A percentile compares a stretch with the other conserved stretches of the same genome.
Evolutionary conservation across 768 basidiomycete genomes (phyloP).

Genomic region (Russula brevipes): DNA sequence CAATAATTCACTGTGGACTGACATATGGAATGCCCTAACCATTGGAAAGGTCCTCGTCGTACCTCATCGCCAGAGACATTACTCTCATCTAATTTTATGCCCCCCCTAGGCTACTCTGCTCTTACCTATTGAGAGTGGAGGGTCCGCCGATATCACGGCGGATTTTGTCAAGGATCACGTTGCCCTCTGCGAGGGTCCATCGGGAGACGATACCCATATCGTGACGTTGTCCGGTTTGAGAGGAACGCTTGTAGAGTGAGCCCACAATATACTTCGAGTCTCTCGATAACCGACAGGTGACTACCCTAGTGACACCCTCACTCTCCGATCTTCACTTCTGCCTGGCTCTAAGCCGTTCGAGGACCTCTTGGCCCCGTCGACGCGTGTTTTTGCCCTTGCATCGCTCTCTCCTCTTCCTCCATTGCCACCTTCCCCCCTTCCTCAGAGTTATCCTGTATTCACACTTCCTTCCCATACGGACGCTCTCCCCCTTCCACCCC

Average conservation of each 20-base stretch:
- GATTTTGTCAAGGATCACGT: slow-evolving; percentile 85
- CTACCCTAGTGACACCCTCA: slow-evolving; percentile 34
- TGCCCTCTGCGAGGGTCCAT: slow-evolving; percentile 52
- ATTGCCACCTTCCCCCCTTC: slow-evolving; percentile 29
- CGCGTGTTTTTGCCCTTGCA: slow-evolving; percentile 36
- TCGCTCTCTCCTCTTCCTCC: slow-evolving; percentile 53
- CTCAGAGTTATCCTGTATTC: slow-evolving; percentile 45
- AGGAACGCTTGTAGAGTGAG: slow-evolving; percentile 61
- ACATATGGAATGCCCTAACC: slow-evolving; percentile 60
- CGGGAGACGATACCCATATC: slow-evolving; percentile 44
- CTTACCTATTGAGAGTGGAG: slow-evolving; percentile 59
- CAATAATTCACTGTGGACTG: slow-evolving; percentile 57
- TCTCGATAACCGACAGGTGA: slow-evolving; percentile 11
- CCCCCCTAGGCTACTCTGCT: slow-evolving; percentile 65
- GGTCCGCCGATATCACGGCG: slow-evolving; percentile 53
- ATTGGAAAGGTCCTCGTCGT: slow-evolving; percentile 53
- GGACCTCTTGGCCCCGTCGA: slow-evolving; percentile 35
- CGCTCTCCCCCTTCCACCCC: slow-evolving; percentile 33
- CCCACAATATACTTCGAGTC: slow-evolving; percentile 9
- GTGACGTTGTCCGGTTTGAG: slow-evolving; percentile 82
- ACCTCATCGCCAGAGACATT: neutral
- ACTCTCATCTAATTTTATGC: neutral
- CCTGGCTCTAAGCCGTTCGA: slow-evolving; percentile 40
- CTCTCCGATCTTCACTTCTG: slow-evolving; percentile 42
- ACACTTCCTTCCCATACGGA: slow-evolving; percentile 39